phyloP scores from a whole-genome alignment of 345 rosid species.

The Eucalyptus caleyi region DNA sequence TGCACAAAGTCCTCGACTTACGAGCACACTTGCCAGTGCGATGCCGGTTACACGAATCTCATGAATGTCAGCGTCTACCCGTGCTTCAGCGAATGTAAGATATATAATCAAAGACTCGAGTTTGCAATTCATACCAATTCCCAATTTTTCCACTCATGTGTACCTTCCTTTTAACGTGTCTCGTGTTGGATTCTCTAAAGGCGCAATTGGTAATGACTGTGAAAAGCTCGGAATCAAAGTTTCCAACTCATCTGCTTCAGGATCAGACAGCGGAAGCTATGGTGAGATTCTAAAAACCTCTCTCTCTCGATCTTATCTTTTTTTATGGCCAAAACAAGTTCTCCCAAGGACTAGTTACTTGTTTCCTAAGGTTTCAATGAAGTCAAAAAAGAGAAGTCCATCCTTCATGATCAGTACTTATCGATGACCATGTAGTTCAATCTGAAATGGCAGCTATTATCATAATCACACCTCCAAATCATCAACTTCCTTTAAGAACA shows the following conservation, averaged over 20 bases:
- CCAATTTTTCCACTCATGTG: neutral
- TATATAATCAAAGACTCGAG: neutral
- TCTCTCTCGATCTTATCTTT: neutral
- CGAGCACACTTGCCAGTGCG: constrained; percentile 10
- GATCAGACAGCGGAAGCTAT: neutral
- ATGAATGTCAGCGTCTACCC: constrained; percentile 16
- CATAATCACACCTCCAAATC: neutral
- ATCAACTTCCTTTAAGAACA: neutral
- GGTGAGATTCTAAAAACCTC: constrained; percentile 6
- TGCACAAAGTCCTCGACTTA: constrained; percentile 8
- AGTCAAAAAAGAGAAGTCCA: neutral
- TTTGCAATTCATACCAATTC: neutral
- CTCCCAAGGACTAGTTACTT: neutral
- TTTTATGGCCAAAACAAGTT: neutral
- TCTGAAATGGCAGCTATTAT: neutral
- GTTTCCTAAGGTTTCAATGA: neutral
- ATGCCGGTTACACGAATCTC: constrained; percentile 15
- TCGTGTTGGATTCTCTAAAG: constrained; percentile 4
- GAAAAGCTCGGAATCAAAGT: constrained; percentile 27
- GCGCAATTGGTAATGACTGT: constrained; percentile 40
- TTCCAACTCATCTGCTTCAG: neutral
- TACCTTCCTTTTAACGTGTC: neutral
- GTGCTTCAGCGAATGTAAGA: constrained; percentile 39
- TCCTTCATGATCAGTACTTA: neutral
- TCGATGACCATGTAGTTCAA: neutral